A percentile compares a stretch with the other conserved stretches of the same genome.
Evolutionary conservation across 2,329 filamentous ascomycete species (phyloP).

Genomic region (Cylindrodendrum hubeiense): DNA sequence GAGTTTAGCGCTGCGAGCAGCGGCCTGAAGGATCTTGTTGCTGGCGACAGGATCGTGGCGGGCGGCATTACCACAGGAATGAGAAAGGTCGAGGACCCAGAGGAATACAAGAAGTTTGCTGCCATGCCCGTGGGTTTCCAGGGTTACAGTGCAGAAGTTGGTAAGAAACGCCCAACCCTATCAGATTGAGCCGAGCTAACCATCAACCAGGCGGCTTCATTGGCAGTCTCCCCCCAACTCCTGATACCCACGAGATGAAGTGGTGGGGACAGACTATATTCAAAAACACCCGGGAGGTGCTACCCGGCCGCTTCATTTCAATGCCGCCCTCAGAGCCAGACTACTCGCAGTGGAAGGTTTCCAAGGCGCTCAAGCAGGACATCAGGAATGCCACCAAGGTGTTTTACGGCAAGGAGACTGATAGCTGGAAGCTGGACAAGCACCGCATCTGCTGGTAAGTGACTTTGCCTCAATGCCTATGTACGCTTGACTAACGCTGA

Average conservation of each 20-base stretch:
- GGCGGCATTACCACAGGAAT: conserved; percentile 71
- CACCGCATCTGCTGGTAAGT: conserved; percentile 76
- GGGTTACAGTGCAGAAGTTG: conserved; percentile 52
- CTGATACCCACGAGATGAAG: conserved; percentile 61
- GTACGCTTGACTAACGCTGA: conserved; percentile 12
- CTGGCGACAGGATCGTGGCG: conserved; percentile 67
- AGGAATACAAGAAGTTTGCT: conserved; percentile 58
- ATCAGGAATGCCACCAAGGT: conserved; percentile 67
- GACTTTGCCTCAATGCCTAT: too few relatives aligned
- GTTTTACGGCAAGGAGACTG: conserved; percentile 70
- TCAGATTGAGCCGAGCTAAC: conserved; percentile 41
- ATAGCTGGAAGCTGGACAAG: conserved; percentile 69
- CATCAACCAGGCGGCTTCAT: conserved; percentile 63
- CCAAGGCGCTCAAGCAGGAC: conserved; percentile 67
- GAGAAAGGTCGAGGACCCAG: conserved; percentile 60
- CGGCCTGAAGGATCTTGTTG: conserved; percentile 60
- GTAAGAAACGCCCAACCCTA: conserved; percentile 43
- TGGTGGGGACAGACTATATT: conserved; percentile 74
- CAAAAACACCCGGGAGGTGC: conserved; percentile 64
- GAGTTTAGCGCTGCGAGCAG: conserved; percentile 63
- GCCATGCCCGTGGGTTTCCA: conserved; percentile 64
- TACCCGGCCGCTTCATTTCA: conserved; percentile 67
- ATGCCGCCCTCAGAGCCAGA: conserved; percentile 67
- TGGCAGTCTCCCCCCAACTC: conserved; percentile 68
- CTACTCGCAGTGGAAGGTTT: conserved; percentile 73